Percentiles rank a stretch among this genome's conserved stretches.
Evolutionary conservation across 495 filamentous ascomycete genomes (phyloP).

Genomic region (Aspergillus baeticus): DNA sequence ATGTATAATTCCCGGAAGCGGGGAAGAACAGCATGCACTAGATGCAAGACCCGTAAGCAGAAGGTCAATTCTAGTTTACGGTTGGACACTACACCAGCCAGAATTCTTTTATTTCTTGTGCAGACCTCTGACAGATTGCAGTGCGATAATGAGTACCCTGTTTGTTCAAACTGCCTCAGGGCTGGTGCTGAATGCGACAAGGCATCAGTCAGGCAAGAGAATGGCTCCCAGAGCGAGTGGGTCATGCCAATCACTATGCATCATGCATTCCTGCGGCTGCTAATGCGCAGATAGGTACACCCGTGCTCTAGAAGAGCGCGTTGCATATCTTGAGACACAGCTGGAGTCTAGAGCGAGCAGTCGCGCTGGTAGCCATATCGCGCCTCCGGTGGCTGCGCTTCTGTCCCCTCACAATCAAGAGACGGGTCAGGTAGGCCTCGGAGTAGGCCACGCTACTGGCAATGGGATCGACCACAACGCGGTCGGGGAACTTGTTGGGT

Average conservation of each 20-base stretch:
- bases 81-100: neutral
- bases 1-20: slow-evolving; percentile 52
- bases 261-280: neutral
- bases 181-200: slow-evolving; percentile 49
- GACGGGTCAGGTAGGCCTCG: slow-evolving; percentile 20
- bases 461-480: slow-evolving; percentile 39
- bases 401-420: slow-evolving; percentile 29
- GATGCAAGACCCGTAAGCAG: slow-evolving; percentile 53
- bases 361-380: slow-evolving; percentile 15
- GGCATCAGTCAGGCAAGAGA: slow-evolving; percentile 43
- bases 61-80: slow-evolving; percentile 27
- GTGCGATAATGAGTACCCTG: slow-evolving; percentile 47
- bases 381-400: slow-evolving; percentile 21
- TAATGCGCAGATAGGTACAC: slow-evolving; percentile 35
- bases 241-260: neutral
- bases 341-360: slow-evolving; percentile 23
- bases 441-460: slow-evolving; percentile 5
- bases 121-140: slow-evolving; percentile 9
- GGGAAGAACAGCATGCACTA: slow-evolving; percentile 50
- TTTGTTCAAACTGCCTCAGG: slow-evolving; percentile 51
- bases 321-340: slow-evolving; percentile 45
- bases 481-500: slow-evolving; percentile 51
- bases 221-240: slow-evolving; percentile 43
- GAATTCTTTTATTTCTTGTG: neutral
- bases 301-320: slow-evolving; percentile 46